These are phyloP conservation scores for Barbatosphaeria neglecta DNA, from an alignment of 495 filamentous ascomycete species.

Conservation along the genomic window DNA sequence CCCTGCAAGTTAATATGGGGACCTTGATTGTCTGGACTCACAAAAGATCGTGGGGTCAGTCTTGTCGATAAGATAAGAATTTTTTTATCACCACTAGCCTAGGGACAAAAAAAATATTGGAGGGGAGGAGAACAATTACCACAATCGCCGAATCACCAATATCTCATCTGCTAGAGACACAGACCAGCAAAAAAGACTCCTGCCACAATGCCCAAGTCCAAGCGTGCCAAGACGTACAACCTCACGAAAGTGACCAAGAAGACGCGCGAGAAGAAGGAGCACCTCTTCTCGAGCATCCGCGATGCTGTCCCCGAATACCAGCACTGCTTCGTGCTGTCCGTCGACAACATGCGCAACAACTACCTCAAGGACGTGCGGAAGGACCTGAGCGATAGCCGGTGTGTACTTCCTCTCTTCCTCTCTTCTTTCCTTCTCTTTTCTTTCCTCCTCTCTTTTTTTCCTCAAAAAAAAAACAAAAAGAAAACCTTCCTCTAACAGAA, in stretches of 20 bases:
- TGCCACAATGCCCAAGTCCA: conserved; percentile 76
- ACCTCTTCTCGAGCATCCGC: conserved; percentile 77
- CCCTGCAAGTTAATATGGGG: too few relatives aligned
- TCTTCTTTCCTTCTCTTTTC: neutral
- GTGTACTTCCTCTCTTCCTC: conserved; percentile 12
- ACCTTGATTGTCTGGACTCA: too few relatives aligned
- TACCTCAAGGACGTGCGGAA: conserved; percentile 85
- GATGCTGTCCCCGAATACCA: conserved; percentile 77
- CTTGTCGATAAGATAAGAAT: neutral
- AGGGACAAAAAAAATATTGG: neutral
- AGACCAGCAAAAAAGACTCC: too few relatives aligned
- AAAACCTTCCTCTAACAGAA: too few relatives aligned
- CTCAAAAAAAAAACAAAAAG: neutral
- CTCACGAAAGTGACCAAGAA: conserved; percentile 87
- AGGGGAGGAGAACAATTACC: neutral
- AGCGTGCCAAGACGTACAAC: conserved; percentile 78
- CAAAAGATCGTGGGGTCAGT: too few relatives aligned
- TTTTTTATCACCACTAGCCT: neutral
- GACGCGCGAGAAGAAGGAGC: conserved; percentile 73
- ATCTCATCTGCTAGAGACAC: too few relatives aligned
- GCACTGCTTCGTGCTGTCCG: conserved; percentile 81
- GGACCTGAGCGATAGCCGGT: conserved; percentile 78
- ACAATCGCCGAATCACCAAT: too few relatives aligned
- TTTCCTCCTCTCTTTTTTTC: neutral
- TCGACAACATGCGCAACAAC: conserved; percentile 98